A percentile compares a stretch with the other conserved stretches of the same genome.
These are phyloP conservation scores for Warburgia ugandensis DNA, from an alignment of 164 flowering plant species.

Conservation along the genomic window DNA sequence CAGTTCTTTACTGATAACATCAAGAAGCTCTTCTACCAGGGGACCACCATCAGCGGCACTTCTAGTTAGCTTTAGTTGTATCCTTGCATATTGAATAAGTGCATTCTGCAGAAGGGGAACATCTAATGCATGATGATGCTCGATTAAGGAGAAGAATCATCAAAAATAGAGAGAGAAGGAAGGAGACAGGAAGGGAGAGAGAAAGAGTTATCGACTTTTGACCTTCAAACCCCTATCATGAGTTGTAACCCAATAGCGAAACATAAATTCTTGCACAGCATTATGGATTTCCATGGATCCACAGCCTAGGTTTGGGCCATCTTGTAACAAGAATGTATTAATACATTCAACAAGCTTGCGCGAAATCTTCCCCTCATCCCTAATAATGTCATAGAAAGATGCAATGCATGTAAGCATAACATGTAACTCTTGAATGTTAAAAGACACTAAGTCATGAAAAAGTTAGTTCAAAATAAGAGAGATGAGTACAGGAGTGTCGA, in stretches of 20 bases:
- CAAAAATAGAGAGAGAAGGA: background rate
- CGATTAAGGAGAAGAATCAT: background rate
- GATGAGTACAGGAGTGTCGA: too few relatives aligned
- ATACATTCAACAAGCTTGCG: constrained; percentile 86
- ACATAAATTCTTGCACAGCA: constrained; percentile 56
- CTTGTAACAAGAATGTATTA: constrained; percentile 65
- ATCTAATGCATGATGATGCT: background rate
- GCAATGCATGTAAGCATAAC: constrained; percentile 1
- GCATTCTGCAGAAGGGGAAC: constrained; percentile 46
- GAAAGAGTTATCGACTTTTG: background rate
- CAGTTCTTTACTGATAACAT: constrained; percentile 66
- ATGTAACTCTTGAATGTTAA: too few relatives aligned
- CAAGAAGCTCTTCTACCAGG: constrained; percentile 63
- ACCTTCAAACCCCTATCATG: constrained; percentile 83
- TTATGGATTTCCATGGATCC: constrained; percentile 63
- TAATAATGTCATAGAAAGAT: constrained; percentile 20
- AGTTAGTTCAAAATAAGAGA: too few relatives aligned
- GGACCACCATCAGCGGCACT: constrained; percentile 41
- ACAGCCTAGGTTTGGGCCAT: constrained; percentile 85
- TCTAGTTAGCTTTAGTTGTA: constrained; percentile 66
- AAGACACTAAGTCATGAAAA: too few relatives aligned
- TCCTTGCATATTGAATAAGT: constrained; percentile 56
- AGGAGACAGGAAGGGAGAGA: background rate
- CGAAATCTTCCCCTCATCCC: constrained; percentile 81
- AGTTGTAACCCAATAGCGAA: constrained; percentile 61